Evolutionary conservation across 1,284 basidiomycete species (phyloP).

Genomic region (Boletus sp.): DNA sequence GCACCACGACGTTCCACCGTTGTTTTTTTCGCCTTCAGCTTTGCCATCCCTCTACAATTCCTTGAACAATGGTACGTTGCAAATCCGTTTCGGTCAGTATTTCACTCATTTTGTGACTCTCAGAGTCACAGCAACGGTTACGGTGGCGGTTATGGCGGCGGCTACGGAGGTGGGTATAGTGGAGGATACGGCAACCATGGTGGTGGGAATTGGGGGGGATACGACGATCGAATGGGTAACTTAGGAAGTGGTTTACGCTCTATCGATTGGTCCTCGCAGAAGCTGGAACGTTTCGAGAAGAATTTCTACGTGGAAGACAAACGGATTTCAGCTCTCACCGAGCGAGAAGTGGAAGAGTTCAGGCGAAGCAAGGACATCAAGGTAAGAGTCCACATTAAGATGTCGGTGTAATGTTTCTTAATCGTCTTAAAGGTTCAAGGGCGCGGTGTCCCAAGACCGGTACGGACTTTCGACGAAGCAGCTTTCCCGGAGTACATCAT

Average conservation of each 20-base stretch:
- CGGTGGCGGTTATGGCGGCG: constrained; percentile 35
- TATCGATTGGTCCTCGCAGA: constrained; percentile 81
- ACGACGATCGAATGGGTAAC: constrained; percentile 50
- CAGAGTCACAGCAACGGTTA: constrained; percentile 40
- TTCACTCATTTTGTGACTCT: constrained; percentile 8
- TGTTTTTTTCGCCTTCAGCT: background rate
- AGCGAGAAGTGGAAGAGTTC: constrained; percentile 89
- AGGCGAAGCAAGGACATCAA: constrained; percentile 85
- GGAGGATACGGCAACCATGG: constrained; percentile 35
- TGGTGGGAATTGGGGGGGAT: constrained; percentile 46
- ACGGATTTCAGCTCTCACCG: constrained; percentile 74
- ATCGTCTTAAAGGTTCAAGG: constrained; percentile 75
- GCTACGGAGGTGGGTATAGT: constrained; percentile 34
- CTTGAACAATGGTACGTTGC: constrained; percentile 25
- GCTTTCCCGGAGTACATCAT: constrained; percentile 97
- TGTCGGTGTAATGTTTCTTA: background rate
- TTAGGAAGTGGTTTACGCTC: constrained; percentile 82
- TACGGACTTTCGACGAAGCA: constrained; percentile 91
- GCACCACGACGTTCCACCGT: constrained; percentile 20
- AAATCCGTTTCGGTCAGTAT: background rate
- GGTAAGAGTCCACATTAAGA: constrained; percentile 38
- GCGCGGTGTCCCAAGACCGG: constrained; percentile 83
- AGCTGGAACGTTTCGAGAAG: constrained; percentile 86
- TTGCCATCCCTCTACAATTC: constrained; percentile 2
- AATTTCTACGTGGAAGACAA: constrained; percentile 98